Base-by-base conservation (phyloP, 2,329 filamentous ascomycete genomes). In the Diplodia intermedia region DNA sequence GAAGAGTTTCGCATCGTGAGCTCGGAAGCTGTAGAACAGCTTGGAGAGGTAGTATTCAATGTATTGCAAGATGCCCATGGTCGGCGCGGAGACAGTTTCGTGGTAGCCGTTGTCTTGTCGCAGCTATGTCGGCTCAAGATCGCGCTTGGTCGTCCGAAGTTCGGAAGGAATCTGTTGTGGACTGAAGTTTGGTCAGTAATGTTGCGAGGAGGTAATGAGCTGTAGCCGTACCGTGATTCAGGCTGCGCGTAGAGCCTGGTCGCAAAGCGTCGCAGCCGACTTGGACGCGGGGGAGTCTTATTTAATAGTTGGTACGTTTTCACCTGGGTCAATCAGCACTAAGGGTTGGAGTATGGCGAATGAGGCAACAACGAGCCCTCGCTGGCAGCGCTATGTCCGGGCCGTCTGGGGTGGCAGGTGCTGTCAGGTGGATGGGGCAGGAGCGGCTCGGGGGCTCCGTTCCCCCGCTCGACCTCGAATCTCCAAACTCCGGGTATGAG, bases 1-100 rank as follows among this genome's bases (percentile, higher is more conserved):
- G 23, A 68, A 66, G 60, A 68, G 67, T 20, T 56, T 23, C 4
- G 50, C 47, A 47, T 68, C 61, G 26, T 54, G 61, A 15, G 15
- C 52, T 5, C 53, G 20, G 40, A 49, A 2, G 67, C 52, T 15
- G 54, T 50, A 60, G 8, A 69, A 20, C 29, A 67, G 43, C 31
- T 14, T 43, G 36, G 50, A 55, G 2, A 68, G 49, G 50, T 31
- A 49, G 31, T 65, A 57, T 43, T 68, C 57, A 38, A 68, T 20
- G 26, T 68, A 65, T 3, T 56, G 23, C 31, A 31, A 33, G 5
- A 50, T 36, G 9, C 31, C 15, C 53, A 56, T 66, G 49, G 20
- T 23, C 40, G 26, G 20, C 23, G 15, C 8, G 14, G 5, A 6
- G 61, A 52, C 20, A 43, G 9, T 38, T 40, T 47, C 26, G 26